Evolutionary conservation across 768 basidiomycete species (phyloP).

Genomic region (Cystofilobasidium bisporidii): DNA sequence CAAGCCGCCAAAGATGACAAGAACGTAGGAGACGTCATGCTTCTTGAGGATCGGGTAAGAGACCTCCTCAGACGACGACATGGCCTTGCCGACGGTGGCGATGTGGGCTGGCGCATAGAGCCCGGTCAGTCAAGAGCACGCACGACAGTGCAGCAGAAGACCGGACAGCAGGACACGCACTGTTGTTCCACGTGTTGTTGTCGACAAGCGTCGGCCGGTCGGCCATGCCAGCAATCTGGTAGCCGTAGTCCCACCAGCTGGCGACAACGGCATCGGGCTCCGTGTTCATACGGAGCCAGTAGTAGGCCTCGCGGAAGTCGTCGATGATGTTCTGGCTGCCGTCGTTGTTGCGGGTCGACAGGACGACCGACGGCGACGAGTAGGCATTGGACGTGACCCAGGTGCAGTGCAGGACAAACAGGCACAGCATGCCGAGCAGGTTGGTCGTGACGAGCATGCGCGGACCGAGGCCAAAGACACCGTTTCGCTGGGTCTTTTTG

Average conservation of each 20-base stretch:
- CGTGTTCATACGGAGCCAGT: conserved; percentile 96
- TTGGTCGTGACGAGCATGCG: conserved; percentile 67
- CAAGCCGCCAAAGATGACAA: conserved; percentile 93
- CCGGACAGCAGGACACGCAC: conserved; percentile 47
- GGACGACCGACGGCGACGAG: conserved; percentile 93
- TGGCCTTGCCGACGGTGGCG: conserved; percentile 96
- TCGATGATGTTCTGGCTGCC: conserved; percentile 92
- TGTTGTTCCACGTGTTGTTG: conserved; percentile 99
- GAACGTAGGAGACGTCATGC: conserved; percentile 91
- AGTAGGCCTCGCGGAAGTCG: conserved; percentile 98
- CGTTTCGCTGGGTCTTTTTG: conserved; percentile 38
- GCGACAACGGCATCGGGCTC: conserved; percentile 83
- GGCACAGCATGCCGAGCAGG: conserved; percentile 62
- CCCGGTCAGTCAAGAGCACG: background rate
- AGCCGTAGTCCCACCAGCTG: conserved; percentile 99
- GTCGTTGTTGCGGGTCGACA: conserved; percentile 67
- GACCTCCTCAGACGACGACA: conserved; percentile 86
- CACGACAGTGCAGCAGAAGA: background rate
- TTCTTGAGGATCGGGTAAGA: conserved; percentile 95
- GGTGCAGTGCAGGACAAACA: conserved; percentile 94
- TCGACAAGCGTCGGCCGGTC: conserved; percentile 80
- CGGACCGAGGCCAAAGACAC: conserved; percentile 76
- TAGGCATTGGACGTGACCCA: conserved; percentile 92
- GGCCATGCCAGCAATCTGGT: conserved; percentile 98
- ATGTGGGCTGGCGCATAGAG: conserved; percentile 59